phyloP scores from a whole-genome alignment of 257 asterid genomes.

The Solanum appendiculatum region DNA sequence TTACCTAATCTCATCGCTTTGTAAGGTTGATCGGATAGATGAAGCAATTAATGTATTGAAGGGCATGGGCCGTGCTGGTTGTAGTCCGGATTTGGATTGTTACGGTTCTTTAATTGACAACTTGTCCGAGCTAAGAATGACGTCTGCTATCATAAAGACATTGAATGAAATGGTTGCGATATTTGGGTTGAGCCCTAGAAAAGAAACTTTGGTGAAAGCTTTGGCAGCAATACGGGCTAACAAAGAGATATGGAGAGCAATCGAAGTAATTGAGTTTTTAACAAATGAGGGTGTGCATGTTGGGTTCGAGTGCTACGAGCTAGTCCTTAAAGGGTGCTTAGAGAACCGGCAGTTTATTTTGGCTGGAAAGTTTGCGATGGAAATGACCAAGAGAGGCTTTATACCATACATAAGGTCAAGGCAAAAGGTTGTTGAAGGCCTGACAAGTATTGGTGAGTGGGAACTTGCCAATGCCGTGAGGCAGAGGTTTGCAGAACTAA shows the following conservation, averaged over 20 bases:
- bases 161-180: slow-evolving; percentile 56
- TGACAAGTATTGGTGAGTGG: slow-evolving; percentile 46
- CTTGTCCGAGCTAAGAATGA: slow-evolving; percentile 42
- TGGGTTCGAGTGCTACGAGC: slow-evolving; percentile 61
- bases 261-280: slow-evolving; percentile 56
- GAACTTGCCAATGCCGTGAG: slow-evolving; percentile 59
- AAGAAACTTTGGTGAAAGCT: slow-evolving; percentile 41
- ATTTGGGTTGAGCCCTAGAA: slow-evolving; percentile 51
- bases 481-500: slow-evolving; percentile 43
- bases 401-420: slow-evolving; percentile 30
- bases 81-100: slow-evolving; percentile 60
- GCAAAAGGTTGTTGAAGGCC: slow-evolving; percentile 52
- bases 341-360: slow-evolving; percentile 44
- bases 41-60: slow-evolving; percentile 50
- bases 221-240: slow-evolving; percentile 46
- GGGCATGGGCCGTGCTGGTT: slow-evolving; percentile 54
- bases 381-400: slow-evolving; percentile 28
- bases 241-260: slow-evolving; percentile 47
- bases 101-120: slow-evolving; percentile 47
- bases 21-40: slow-evolving; percentile 45
- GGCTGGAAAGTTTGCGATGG: slow-evolving; percentile 18
- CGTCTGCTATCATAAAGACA: slow-evolving; percentile 18
- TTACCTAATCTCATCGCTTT: slow-evolving; percentile 58
- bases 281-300: slow-evolving; percentile 34
- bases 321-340: slow-evolving; percentile 63